Conservation (phyloP, 2,329 filamentous ascomycete genomes). For the Lachnum nothofagi region DNA sequence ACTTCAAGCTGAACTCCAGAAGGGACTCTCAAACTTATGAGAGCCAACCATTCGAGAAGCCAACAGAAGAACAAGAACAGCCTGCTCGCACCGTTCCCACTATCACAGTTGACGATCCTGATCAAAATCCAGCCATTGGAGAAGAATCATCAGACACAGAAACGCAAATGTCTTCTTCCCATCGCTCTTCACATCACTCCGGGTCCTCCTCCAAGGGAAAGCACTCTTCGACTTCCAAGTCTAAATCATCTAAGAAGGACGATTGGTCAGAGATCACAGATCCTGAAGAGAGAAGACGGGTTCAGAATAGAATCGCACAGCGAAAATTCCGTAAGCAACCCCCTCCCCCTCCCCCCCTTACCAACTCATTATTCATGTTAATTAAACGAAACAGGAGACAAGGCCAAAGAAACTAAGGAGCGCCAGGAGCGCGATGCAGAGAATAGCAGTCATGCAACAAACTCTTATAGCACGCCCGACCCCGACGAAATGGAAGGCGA, state of each 20-base stretch:
- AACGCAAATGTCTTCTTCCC: conserved; percentile 30
- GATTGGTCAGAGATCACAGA: conserved; percentile 68
- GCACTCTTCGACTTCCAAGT: conserved; percentile 33
- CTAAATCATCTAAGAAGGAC: conserved; percentile 41
- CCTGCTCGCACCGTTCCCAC: conserved; percentile 15
- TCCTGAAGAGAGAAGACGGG: conserved; percentile 64
- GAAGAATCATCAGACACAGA: conserved; percentile 24
- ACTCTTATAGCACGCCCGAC: conserved; percentile 58
- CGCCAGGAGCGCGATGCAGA: conserved; percentile 57
- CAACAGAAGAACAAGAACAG: conserved; percentile 11
- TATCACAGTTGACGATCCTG: conserved; percentile 26
- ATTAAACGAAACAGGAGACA: conserved; percentile 52
- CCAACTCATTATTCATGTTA: background rate
- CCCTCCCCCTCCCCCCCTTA: background rate
- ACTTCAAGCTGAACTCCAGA: conserved; percentile 13
- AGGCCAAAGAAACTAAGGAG: conserved; percentile 63
- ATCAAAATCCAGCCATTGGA: conserved; percentile 19
- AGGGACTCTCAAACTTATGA: conserved; percentile 25
- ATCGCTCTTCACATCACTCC: conserved; percentile 25
- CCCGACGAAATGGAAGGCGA: conserved; percentile 50
- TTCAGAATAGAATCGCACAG: conserved; percentile 72
- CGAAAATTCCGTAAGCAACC: conserved; percentile 64
- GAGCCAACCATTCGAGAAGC: conserved; percentile 13
- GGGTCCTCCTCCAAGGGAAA: conserved; percentile 23
- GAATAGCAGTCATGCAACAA: conserved; percentile 59